These are phyloP conservation scores for Oleoguttula mirabilis DNA, from an alignment of 495 filamentous ascomycete species.

Conservation along the genomic window DNA sequence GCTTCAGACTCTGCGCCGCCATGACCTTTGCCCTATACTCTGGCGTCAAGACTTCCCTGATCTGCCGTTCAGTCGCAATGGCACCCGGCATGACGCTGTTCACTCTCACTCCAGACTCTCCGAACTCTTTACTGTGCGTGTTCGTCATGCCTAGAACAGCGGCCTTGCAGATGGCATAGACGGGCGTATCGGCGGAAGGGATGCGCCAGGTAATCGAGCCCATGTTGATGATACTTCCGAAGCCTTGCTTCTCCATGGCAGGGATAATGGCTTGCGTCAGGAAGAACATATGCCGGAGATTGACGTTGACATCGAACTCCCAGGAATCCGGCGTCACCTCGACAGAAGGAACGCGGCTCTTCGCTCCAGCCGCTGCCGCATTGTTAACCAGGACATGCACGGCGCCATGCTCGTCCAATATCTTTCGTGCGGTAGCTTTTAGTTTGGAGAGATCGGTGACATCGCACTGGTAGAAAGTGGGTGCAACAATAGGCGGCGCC, in stretches of 20 bases:
- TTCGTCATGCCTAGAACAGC: constrained; percentile 24
- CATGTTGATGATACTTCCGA: constrained; percentile 27
- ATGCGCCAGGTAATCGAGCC: constrained; percentile 26
- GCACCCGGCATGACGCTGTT: constrained; percentile 28
- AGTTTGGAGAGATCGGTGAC: constrained; percentile 13
- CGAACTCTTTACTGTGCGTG: constrained; percentile 15
- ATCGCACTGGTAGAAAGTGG: constrained; percentile 15
- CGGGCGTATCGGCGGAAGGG: constrained; percentile 16
- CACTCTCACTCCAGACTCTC: constrained; percentile 10
- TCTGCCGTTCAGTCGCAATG: constrained; percentile 29
- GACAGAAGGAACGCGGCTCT: constrained; percentile 4
- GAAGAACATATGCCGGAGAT: constrained; percentile 30
- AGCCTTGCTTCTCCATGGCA: constrained; percentile 20
- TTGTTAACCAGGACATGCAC: constrained; percentile 18
- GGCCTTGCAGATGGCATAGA: constrained; percentile 26
- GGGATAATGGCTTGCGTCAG: constrained; percentile 28
- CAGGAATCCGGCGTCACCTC: constrained; percentile 23
- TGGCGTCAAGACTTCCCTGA: constrained; percentile 32
- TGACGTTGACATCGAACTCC: constrained; percentile 24
- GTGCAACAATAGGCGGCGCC: background rate
- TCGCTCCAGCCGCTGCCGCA: constrained; percentile 15
- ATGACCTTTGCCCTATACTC: constrained; percentile 34
- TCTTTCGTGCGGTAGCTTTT: background rate
- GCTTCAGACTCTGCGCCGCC: constrained; percentile 32
- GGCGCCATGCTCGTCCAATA: constrained; percentile 8